Conservation (phyloP, 2,329 filamentous ascomycete species). For the Reticulascus tulasneorum region DNA sequence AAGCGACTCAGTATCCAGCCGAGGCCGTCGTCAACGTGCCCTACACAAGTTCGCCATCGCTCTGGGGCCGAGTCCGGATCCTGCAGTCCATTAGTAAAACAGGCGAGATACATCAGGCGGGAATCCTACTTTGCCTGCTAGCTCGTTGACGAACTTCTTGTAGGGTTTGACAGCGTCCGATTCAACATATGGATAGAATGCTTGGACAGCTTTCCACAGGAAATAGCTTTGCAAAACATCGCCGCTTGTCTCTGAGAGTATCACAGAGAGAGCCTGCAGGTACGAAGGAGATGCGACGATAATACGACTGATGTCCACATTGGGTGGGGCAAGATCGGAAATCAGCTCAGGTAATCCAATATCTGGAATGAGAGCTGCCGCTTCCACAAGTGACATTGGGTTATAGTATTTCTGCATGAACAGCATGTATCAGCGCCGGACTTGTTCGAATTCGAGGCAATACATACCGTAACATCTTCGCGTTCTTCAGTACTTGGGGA, state of each 20-base stretch:
- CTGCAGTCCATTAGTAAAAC: constrained; percentile 18
- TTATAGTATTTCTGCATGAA: constrained; percentile 58
- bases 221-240: constrained; percentile 60
- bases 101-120: too few species aligned
- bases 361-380: constrained; percentile 50
- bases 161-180: constrained; percentile 57
- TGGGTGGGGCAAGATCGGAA: constrained; percentile 44
- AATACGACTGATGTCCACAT: constrained; percentile 47
- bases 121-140: constrained; percentile 48
- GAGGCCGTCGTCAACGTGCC: constrained; percentile 52
- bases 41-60: constrained; percentile 63
- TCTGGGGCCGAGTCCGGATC: constrained; percentile 60
- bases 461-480: constrained; percentile 52
- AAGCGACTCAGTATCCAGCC: constrained; percentile 69
- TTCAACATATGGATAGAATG: constrained; percentile 51
- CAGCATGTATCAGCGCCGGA: constrained; percentile 55
- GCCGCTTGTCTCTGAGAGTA: constrained; percentile 49
- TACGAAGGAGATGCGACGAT: constrained; percentile 59
- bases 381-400: constrained; percentile 54
- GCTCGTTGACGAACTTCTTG: constrained; percentile 54
- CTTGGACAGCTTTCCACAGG: constrained; percentile 58
- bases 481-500: constrained; percentile 55
- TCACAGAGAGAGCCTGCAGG: constrained; percentile 51
- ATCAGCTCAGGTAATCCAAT: constrained; percentile 52
- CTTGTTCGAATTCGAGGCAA: constrained; percentile 53